These are phyloP conservation scores for Arthrobotrys musiformis DNA, from an alignment of 2,329 filamentous ascomycete genomes.

Conservation along the genomic window DNA sequence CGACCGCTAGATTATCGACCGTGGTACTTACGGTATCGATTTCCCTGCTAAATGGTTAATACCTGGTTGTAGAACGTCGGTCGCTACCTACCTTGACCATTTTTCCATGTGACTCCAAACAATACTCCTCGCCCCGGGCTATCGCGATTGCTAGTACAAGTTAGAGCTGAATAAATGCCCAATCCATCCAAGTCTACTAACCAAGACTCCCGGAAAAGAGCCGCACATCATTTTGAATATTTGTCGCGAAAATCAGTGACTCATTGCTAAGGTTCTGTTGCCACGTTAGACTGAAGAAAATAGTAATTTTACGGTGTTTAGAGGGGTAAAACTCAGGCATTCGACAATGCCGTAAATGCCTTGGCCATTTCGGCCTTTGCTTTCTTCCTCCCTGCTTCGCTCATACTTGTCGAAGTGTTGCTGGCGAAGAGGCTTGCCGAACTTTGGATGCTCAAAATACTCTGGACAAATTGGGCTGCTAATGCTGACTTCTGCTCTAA, in stretches of 20 bases:
- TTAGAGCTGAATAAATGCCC: neutral
- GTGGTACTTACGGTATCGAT: neutral
- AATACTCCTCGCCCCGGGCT: neutral
- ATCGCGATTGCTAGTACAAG: neutral
- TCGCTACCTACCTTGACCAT: neutral
- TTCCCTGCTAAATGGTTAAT: neutral
- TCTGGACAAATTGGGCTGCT: neutral
- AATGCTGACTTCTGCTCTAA: conserved; percentile 8
- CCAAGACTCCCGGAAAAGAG: neutral
- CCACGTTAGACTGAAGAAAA: neutral
- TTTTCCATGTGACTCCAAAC: neutral
- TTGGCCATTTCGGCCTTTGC: neutral
- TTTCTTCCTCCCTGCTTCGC: neutral
- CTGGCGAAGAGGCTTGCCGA: neutral
- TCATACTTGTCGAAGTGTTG: neutral
- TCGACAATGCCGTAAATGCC: neutral
- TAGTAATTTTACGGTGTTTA: too few relatives aligned
- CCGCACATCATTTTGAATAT: neutral
- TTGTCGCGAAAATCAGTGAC: neutral
- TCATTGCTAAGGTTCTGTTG: neutral
- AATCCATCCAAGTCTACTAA: neutral
- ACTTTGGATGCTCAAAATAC: neutral
- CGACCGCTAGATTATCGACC: too few relatives aligned
- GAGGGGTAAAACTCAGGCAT: neutral
- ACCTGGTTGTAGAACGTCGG: neutral